Conservation (phyloP, 208 protist genomes). For the Jaenimonas drosophilae region DNA sequence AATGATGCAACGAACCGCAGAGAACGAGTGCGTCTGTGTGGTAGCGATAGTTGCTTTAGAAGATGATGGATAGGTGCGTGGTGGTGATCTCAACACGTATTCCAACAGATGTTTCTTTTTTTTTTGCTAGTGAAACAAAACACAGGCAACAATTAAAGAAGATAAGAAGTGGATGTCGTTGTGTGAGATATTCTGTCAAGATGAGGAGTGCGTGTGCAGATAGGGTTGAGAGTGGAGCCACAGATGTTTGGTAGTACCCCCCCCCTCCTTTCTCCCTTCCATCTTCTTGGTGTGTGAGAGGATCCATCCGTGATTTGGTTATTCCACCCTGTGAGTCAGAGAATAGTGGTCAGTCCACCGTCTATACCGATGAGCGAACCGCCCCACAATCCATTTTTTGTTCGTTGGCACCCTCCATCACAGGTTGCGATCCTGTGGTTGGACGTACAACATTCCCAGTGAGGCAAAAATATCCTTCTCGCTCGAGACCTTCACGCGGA, state of each 20-base stretch:
- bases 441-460: conserved; percentile 66
- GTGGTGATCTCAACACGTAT: no score
- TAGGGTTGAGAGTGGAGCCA: no score
- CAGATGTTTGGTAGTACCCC: neutral
- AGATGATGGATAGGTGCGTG: no score
- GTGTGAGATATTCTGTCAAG: no score
- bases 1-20: no score
- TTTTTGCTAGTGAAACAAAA: neutral
- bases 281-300: neutral
- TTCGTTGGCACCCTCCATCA: conserved; percentile 11
- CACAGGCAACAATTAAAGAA: neutral
- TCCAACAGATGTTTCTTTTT: neutral
- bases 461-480: conserved; percentile 76
- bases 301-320: no score
- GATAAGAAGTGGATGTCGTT: neutral
- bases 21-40: no score
- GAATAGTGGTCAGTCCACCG: no score
- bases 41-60: no score
- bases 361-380: no score
- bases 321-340: no score
- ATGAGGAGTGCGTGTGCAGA: no score
- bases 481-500: conserved; percentile 47
- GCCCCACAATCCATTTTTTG: neutral
- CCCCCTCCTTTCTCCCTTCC: neutral
- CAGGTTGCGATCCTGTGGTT: conserved; percentile 52